A percentile compares a stretch with the other conserved stretches of the same genome.
Evolutionary conservation across 2,329 filamentous ascomycete genomes (phyloP).

Genomic region (Exophiala mesophila): DNA sequence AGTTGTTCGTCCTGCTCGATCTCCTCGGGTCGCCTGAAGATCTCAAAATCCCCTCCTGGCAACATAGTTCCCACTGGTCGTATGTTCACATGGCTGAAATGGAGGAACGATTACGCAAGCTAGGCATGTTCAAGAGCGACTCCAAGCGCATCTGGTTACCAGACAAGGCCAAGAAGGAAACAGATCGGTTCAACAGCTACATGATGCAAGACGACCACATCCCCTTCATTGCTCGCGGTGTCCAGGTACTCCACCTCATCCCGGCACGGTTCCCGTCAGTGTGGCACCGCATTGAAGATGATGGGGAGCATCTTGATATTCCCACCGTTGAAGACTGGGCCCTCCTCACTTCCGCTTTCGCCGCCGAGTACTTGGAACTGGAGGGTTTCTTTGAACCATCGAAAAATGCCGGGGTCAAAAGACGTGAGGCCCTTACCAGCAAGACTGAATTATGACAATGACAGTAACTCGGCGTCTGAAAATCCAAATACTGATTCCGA

Average conservation of each 20-base stretch:
- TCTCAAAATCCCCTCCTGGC: conserved; percentile 77
- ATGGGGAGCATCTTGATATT: conserved; percentile 77
- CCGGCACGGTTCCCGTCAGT: conserved; percentile 73
- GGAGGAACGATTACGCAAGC: conserved; percentile 66
- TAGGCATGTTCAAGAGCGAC: conserved; percentile 62
- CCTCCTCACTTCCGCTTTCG: conserved; percentile 75
- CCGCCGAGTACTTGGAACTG: conserved; percentile 88
- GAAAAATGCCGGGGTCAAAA: conserved; percentile 15
- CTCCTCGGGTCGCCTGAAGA: conserved; percentile 64
- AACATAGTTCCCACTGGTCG: conserved; percentile 87
- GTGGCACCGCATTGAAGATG: conserved; percentile 83
- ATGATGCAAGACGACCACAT: conserved; percentile 80
- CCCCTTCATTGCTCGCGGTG: conserved; percentile 81
- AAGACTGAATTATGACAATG: conserved; percentile 31
- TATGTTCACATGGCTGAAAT: conserved; percentile 71
- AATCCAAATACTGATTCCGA: too few species aligned
- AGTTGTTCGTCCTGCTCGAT: conserved; percentile 86
- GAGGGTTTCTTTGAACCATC: conserved; percentile 48
- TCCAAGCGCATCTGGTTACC: conserved; percentile 27
- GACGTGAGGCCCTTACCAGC: conserved; percentile 19
- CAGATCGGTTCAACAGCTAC: conserved; percentile 43
- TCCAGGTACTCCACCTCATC: conserved; percentile 85
- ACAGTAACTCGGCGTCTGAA: conserved; percentile 2
- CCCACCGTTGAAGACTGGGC: conserved; percentile 83
- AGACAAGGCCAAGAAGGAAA: conserved; percentile 31